Percentiles rank a stretch among this genome's conserved stretches.
Conservation (phyloP, 225 moss, liverwort and hornwort species). For the Takakia lepidozioides region DNA sequence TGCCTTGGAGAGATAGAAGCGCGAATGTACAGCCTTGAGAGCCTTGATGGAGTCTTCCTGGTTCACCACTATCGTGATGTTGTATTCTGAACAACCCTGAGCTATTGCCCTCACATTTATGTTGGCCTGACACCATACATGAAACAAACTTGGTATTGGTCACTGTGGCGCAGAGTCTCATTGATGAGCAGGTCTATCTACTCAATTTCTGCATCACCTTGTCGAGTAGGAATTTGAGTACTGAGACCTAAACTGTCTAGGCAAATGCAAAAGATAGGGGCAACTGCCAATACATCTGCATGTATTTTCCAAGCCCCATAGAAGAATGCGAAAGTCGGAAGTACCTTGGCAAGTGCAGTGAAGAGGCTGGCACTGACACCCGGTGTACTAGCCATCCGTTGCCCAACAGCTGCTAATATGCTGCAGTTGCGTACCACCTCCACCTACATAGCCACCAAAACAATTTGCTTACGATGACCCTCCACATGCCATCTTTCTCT, state of each 20-base stretch:
- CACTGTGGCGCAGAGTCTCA: too few relatives aligned
- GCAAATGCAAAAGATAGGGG: too few relatives aligned
- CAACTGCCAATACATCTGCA: not conserved
- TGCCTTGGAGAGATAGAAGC: slow-evolving; percentile 94
- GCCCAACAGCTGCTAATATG: slow-evolving; percentile 97
- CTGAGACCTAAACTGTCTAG: too few relatives aligned
- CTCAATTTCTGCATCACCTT: too few relatives aligned
- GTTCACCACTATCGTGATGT: slow-evolving; percentile 91
- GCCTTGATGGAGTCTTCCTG: slow-evolving; percentile 85
- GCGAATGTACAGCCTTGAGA: slow-evolving; percentile 92
- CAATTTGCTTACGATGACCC: too few relatives aligned
- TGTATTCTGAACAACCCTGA: slow-evolving; percentile 99
- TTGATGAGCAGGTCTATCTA: too few relatives aligned
- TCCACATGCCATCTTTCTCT: too few relatives aligned
- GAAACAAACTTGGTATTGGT: not conserved
- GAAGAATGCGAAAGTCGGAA: not conserved
- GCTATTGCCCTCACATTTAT: slow-evolving; percentile 99
- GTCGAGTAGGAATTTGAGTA: too few relatives aligned
- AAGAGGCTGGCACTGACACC: slow-evolving; percentile 98
- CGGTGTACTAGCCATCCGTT: slow-evolving; percentile 98
- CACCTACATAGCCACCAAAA: slow-evolving; percentile 42
- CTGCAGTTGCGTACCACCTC: slow-evolving; percentile 69
- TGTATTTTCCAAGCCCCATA: not conserved
- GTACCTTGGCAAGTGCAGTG: slow-evolving; percentile 95
- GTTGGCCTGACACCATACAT: slow-evolving; percentile 56